Evolutionary conservation across 2,329 filamentous ascomycete species (phyloP).

Genomic region (Ascochyta rabiei): DNA sequence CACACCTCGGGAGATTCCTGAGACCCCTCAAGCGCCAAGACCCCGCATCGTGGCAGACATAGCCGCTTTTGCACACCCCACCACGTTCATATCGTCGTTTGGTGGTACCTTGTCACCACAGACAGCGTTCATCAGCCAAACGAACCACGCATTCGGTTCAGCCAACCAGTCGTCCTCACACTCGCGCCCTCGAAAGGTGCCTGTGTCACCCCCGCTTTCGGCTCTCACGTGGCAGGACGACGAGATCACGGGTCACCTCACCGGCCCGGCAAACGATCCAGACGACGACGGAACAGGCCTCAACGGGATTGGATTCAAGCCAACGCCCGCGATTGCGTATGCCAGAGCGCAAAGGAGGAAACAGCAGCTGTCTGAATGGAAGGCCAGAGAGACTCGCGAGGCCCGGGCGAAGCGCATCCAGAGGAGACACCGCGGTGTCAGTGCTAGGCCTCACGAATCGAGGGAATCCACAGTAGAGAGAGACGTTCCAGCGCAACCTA

Average conservation of each 20-base stretch:
- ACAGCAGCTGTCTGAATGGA: constrained; percentile 66
- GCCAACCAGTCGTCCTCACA: constrained; percentile 20
- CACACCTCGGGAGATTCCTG: constrained; percentile 32
- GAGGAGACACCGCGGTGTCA: constrained; percentile 50
- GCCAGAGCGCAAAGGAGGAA: constrained; percentile 61
- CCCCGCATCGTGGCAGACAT: constrained; percentile 43
- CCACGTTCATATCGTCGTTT: constrained; percentile 31
- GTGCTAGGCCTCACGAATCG: constrained; percentile 26
- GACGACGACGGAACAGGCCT: constrained; percentile 68
- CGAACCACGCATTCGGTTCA: neutral
- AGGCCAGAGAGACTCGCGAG: constrained; percentile 63
- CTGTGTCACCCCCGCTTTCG: constrained; percentile 41
- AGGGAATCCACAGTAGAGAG: constrained; percentile 39
- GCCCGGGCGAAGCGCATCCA: constrained; percentile 63
- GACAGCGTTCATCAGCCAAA: constrained; percentile 6
- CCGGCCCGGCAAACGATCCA: constrained; percentile 57
- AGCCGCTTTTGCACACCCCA: constrained; percentile 39
- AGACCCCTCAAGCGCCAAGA: constrained; percentile 41
- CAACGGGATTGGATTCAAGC: constrained; percentile 68
- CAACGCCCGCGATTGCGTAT: constrained; percentile 64
- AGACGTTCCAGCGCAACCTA: constrained; percentile 25
- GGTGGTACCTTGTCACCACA: constrained; percentile 9
- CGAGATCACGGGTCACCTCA: constrained; percentile 66
- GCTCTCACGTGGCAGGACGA: constrained; percentile 62
- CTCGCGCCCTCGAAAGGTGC: constrained; percentile 31